These are phyloP conservation scores for Epichloe uncinata DNA, from an alignment of 2,329 filamentous ascomycete species.

Conservation along the genomic window DNA sequence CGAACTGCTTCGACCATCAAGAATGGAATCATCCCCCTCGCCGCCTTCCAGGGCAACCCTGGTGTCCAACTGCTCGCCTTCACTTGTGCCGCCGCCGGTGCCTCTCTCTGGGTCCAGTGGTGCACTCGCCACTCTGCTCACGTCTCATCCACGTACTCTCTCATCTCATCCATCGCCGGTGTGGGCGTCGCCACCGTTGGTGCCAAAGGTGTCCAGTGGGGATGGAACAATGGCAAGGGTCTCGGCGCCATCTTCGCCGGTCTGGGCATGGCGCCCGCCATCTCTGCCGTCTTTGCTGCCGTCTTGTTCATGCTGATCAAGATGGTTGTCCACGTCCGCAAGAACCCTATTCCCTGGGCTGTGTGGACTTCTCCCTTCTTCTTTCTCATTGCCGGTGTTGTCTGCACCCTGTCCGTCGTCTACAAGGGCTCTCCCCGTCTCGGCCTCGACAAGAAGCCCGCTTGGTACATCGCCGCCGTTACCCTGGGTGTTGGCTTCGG, in stretches of 20 bases:
- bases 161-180: constrained; percentile 52
- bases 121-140: constrained; percentile 59
- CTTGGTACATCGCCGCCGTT: constrained; percentile 53
- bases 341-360: constrained; percentile 58
- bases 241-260: constrained; percentile 61
- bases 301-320: constrained; percentile 56
- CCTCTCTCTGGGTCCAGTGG: constrained; percentile 65
- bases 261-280: constrained; percentile 55
- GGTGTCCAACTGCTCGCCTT: constrained; percentile 56
- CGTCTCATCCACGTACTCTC: constrained; percentile 57
- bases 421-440: constrained; percentile 68
- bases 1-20: constrained; percentile 64
- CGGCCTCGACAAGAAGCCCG: constrained; percentile 50
- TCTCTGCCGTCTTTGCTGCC: constrained; percentile 50
- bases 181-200: constrained; percentile 54
- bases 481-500: constrained; percentile 51
- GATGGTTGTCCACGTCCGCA: constrained; percentile 54
- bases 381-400: constrained; percentile 61
- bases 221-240: constrained; percentile 55
- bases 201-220: constrained; percentile 49
- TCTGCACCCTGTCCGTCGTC: constrained; percentile 65
- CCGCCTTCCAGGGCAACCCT: constrained; percentile 44
- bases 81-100: constrained; percentile 47
- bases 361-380: constrained; percentile 62
- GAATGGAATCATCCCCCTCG: constrained; percentile 52